phyloP scores from a whole-genome alignment of 805 yeast genomes.

The Hanseniaspora meyeri region DNA sequence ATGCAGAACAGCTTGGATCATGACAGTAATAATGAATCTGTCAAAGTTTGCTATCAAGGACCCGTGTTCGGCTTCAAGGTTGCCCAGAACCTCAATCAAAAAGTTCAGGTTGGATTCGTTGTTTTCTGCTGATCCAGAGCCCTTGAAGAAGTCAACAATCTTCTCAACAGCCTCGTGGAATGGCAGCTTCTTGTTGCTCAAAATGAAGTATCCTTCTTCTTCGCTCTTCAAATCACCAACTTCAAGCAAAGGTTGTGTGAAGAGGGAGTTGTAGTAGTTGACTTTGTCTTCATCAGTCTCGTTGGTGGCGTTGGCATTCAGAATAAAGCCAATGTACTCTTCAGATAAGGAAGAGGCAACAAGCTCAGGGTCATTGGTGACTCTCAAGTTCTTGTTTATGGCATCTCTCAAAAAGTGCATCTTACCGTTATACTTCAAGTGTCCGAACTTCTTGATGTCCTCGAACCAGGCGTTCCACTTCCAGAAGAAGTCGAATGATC shows the following conservation, averaged over 20 bases:
- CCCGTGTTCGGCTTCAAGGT: constrained; percentile 24
- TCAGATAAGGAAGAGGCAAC: constrained; percentile 61
- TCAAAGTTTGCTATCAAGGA: constrained; percentile 29
- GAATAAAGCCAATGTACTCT: constrained; percentile 27
- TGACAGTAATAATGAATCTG: constrained; percentile 42
- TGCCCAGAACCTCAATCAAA: constrained; percentile 23
- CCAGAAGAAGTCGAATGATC: constrained; percentile 93
- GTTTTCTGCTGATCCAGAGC: constrained; percentile 17
- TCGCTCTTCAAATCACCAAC: background rate
- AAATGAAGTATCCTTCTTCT: constrained; percentile 28
- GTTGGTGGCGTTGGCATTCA: constrained; percentile 32
- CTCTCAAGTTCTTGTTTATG: constrained; percentile 69
- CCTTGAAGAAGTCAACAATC: constrained; percentile 31
- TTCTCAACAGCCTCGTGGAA: constrained; percentile 28
- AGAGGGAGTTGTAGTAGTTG: constrained; percentile 29
- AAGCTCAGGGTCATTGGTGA: constrained; percentile 55
- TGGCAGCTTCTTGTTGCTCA: constrained; percentile 30
- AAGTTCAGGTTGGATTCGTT: constrained; percentile 25
- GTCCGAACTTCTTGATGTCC: constrained; percentile 34
- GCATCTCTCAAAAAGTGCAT: constrained; percentile 62
- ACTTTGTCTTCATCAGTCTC: constrained; percentile 28
- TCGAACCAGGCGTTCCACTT: constrained; percentile 90
- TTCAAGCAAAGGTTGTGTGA: constrained; percentile 14
- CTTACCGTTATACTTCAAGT: constrained; percentile 52
- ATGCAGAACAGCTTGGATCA: constrained; percentile 61